Base-by-base conservation (phyloP, 495 filamentous ascomycete genomes). In the Aspergillus affinis region DNA sequence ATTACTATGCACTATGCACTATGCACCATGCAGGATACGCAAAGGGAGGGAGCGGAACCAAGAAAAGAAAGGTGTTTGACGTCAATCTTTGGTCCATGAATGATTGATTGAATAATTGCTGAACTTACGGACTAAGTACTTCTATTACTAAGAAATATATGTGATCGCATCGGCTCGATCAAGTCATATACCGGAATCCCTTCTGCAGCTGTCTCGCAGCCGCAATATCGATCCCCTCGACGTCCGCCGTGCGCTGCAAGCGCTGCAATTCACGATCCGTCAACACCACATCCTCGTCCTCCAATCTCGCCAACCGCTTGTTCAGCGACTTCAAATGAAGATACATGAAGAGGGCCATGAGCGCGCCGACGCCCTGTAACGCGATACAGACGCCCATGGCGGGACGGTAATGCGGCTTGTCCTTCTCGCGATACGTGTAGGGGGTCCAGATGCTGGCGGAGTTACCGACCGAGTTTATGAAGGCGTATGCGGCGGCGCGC, bases 371-470 rank as follows among this genome's bases (percentile, higher is more conserved):
- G 0, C 32, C 64, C 68, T 79, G 76, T n/a, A 84, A 69, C 4
- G 66, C 81, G 59, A 81, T 81, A 58, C 74, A 78, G 0, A 79
- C 71, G 18, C 72, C 76, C 70, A 84, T 71, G 5, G 81, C 80
- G 0, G 70, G 74, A 0, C 63, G 62, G 64, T 79, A 84, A 58
- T 77, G 67, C 1, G 78, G 80, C 4, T 45, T 36, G 30, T 78
- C 76, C 5, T 52, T 47, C 0, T 60, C 59, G 17, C 70, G 63
- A 58, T 84, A 84, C 17, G 79, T 84, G 46, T 77, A 83, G 0
- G 81, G 78, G 0, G 82, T 83, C 81, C 81, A 84, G 61, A 83
- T 82, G 60, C 72, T 77, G 23, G 81, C 81, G 6, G 75, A 77
- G 64, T 83, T 84, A 47, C 77, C 80, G 48, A 84, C 64, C 2